Base-by-base conservation (phyloP, 805 yeast species). In the Ogataea degrootiae region DNA sequence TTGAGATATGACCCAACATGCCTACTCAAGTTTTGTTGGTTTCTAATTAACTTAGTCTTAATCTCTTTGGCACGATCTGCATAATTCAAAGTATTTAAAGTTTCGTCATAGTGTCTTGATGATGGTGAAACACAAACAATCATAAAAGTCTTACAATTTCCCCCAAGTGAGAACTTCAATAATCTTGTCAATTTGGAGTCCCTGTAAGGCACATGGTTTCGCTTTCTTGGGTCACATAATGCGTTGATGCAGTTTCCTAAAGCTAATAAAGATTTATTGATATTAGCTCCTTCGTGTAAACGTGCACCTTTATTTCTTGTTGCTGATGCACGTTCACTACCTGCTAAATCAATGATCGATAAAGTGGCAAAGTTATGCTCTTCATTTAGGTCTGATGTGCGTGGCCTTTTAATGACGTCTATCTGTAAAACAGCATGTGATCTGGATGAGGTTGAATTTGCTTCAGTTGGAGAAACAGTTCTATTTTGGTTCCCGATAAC, bases 221-320 rank as follows among this genome's bases (percentile, higher is more conserved):
- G 68, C 43, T 78, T 71, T 47, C 83, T 74, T 5, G 81, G 79
- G 54, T 84, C 90, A 67, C 96, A 87, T 39, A 91, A 71, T 1
- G 97, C 96, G 65, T 89, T 90, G 52, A 92, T 91, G 66, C 97
- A 92, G 60, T 90, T 91, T 0, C 97, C 98, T 41, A 92, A 72
- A 0, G 98, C 96, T 42, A 92, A 67, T 40, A 92, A 70, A 0
- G 97, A 89, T 62, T 83, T 80, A 69, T 92, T 92, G 61, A 92
- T 92, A 63, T 88, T 88, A 14, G 97, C 98, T 26, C 98, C 97
- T 64, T 92, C 98, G 47, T 80, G 78, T 14, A 92, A 72, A 42
- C 96, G 69, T 31, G 75, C 78, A 0, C 98, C 98, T 41, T 89
- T 67, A 63, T 92, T 92, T 54, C 79, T 80, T 0, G 98, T 90